Conservation (phyloP, 305 asterid genomes). For the Solanum hybrid region DNA sequence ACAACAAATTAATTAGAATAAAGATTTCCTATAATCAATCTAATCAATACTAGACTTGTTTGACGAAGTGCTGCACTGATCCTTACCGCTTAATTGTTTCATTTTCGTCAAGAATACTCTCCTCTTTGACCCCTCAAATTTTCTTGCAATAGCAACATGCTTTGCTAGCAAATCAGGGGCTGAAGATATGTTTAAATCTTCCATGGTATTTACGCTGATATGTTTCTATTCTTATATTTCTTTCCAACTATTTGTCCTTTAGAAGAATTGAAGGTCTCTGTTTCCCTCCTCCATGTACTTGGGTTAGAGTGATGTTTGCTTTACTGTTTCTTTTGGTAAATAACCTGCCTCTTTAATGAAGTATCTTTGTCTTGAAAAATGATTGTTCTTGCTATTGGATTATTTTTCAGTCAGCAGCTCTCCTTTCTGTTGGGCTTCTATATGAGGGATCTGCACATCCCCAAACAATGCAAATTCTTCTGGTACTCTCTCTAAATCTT, state of each 20-base stretch:
- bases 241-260: neutral
- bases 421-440: conserved; percentile 83
- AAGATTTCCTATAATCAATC: neutral
- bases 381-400: neutral
- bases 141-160: neutral
- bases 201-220: neutral
- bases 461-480: conserved; percentile 92
- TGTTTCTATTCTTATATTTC: neutral
- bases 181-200: neutral
- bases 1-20: neutral
- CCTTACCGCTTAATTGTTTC: neutral
- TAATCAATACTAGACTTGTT: neutral
- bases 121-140: neutral
- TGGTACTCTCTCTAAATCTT: conserved; percentile 41
- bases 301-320: neutral
- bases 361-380: conserved; percentile 2
- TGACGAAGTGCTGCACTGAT: neutral
- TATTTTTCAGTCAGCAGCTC: conserved; percentile 72
- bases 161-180: neutral
- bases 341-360: neutral
- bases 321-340: neutral
- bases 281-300: neutral
- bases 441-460: conserved; percentile 97
- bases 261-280: neutral
- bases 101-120: neutral